These are phyloP conservation scores for Brassica hybrid DNA, from an alignment of 441 rosid species.

Conservation along the genomic window DNA sequence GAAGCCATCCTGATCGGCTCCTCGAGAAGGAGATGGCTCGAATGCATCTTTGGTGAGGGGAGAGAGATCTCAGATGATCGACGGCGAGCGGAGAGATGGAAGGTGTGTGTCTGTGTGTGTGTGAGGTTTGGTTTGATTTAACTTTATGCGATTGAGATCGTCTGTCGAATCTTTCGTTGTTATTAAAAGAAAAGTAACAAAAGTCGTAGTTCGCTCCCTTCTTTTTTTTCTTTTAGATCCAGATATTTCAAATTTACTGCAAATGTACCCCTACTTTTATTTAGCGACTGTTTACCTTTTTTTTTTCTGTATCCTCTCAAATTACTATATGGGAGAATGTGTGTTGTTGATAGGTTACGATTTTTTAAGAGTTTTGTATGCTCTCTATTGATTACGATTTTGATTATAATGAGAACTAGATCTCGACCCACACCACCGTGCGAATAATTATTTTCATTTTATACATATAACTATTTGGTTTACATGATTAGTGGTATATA, in stretches of 20 bases:
- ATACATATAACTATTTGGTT: too few relatives aligned
- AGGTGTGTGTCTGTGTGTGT: too few relatives aligned
- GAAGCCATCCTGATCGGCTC: constrained; percentile 99
- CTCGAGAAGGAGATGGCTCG: constrained; percentile 85
- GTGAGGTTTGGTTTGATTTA: background rate
- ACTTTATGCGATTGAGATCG: background rate
- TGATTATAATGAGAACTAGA: too few relatives aligned
- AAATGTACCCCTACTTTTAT: background rate
- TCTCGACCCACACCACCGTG: too few relatives aligned
- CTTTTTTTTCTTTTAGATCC: background rate
- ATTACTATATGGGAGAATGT: too few relatives aligned
- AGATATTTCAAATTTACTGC: background rate
- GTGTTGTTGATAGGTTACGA: too few relatives aligned
- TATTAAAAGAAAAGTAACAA: background rate
- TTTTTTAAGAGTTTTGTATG: too few relatives aligned
- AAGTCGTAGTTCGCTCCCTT: background rate
- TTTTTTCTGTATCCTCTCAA: too few relatives aligned
- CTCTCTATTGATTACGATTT: too few relatives aligned
- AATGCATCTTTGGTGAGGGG: constrained; percentile 63
- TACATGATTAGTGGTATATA: too few relatives aligned
- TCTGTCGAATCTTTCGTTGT: background rate
- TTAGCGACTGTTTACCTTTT: background rate
- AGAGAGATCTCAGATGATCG: constrained; percentile 32
- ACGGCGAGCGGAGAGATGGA: constrained; percentile 4
- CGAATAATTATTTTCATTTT: too few relatives aligned